Conservation (phyloP, 2,329 filamentous ascomycete species). For the Leptographium radiaticola region DNA sequence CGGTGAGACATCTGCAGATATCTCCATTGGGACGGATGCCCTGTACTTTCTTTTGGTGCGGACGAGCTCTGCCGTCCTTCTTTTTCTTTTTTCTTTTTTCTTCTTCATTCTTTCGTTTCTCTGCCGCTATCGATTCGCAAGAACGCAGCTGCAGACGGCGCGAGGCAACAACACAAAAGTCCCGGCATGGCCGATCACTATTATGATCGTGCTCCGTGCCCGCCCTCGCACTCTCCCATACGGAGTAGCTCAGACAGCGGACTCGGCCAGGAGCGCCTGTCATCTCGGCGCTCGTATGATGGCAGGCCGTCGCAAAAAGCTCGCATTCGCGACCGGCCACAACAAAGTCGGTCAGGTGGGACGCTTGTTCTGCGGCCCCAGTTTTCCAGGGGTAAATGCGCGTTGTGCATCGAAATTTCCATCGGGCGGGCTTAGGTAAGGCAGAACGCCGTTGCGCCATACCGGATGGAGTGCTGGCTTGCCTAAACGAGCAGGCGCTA, state of each 20-base stretch:
- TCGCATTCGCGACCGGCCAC: background rate
- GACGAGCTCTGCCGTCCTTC: background rate
- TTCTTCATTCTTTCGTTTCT: background rate
- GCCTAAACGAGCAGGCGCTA: no score
- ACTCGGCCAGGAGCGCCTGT: no score
- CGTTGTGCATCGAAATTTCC: slow-evolving; percentile 6
- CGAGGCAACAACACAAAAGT: background rate
- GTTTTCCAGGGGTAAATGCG: slow-evolving; percentile 12
- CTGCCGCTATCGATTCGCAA: background rate
- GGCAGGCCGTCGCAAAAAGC: no score
- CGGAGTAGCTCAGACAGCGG: no score
- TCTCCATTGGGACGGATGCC: no score
- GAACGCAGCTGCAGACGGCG: background rate
- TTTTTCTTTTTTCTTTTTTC: background rate
- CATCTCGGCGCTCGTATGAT: no score
- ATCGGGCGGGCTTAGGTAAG: slow-evolving; percentile 4
- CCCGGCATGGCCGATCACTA: no score
- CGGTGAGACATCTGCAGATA: no score
- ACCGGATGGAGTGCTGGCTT: background rate
- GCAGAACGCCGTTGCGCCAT: background rate
- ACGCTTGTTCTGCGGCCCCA: slow-evolving; percentile 2
- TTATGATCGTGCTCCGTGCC: no score
- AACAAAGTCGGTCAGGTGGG: background rate
- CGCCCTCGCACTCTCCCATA: no score
- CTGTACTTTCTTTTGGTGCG: background rate